Base-by-base conservation (phyloP, 345 rosid species). In the Gossypium herbaceum region DNA sequence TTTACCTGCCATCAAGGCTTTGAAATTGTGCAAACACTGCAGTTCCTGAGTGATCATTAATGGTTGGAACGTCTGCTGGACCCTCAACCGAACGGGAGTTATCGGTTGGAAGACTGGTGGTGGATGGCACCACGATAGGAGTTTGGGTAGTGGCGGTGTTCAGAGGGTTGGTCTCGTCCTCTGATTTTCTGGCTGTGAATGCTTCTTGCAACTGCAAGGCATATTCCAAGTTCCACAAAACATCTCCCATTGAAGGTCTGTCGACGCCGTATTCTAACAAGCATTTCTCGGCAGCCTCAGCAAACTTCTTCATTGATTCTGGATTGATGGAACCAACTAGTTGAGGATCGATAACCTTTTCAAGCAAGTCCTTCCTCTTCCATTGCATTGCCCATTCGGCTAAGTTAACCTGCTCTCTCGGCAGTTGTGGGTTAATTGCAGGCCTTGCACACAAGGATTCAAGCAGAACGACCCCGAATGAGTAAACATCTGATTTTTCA, bases 171-270 rank as follows among this genome's bases (percentile, higher is more conserved):
- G 77, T 78, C 7, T 81, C 88, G n/a, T 91, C 91, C 34, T 88
- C 88, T 2, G 80, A 66, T 76, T 87, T 87, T 12, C 90, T 91
- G 50, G 79, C 77, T 17, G 90, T 22, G 72, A 82, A 88, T 1
- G 92, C 82, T 76, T 91, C 97, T 75, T 91, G 94, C 70, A 91
- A 86, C 81, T 91, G 94, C 75, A 91, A 78, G 43, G 97, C 91
- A 75, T 84, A 89, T 61, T 91, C 97, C 79, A 91, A 78, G 73
- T 86, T 86, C 89, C 89, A 84, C 50, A 86, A 56, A 12, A 86
- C 89, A 72, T 86, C 87, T 68, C 89, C 89, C 89, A 86, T 86
- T 24, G 84, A 73, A 39, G 90, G 90, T 79, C 90, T 81, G 71
- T 86, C 90, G 0, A 83, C 88, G 2, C 90, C 86, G 17, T 86